Evolutionary conservation across 2,329 filamentous ascomycete genomes (phyloP).

Genomic region (Beauveria sp.): DNA sequence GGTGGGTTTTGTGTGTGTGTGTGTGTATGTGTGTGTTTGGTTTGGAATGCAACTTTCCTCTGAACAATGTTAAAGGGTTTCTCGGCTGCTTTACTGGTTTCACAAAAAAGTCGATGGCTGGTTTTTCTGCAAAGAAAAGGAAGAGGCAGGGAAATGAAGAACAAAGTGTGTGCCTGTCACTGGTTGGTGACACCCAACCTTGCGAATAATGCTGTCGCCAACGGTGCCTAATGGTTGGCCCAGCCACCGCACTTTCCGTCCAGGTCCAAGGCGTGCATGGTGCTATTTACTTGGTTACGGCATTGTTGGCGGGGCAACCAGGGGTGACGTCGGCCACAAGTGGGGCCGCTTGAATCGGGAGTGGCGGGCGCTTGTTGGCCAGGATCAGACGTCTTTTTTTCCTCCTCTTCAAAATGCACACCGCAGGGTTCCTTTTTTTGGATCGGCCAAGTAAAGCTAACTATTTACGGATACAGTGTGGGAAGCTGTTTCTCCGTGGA

Average conservation of each 20-base stretch:
- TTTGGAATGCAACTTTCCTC: slow-evolving; percentile 12
- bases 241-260: slow-evolving; percentile 22
- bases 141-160: not conserved
- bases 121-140: not conserved
- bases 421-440: no score
- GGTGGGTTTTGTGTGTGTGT: not conserved
- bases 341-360: slow-evolving; percentile 2
- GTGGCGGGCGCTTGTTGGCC: not conserved
- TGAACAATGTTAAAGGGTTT: not conserved
- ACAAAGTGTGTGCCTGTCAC: not conserved
- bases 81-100: no score
- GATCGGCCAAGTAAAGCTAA: no score
- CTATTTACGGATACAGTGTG: no score
- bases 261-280: no score
- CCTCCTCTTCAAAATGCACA: no score
- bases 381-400: not conserved
- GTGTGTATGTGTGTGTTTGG: not conserved
- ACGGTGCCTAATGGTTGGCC: slow-evolving; percentile 19
- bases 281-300: no score
- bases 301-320: slow-evolving; percentile 13
- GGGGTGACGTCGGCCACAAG: slow-evolving; percentile 4
- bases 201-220: not conserved
- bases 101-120: slow-evolving; percentile 10
- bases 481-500: no score
- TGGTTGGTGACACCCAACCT: not conserved